Evolutionary conservation across 768 basidiomycete genomes (phyloP).

Genomic region (Trichaptum fuscoviolaceum): DNA sequence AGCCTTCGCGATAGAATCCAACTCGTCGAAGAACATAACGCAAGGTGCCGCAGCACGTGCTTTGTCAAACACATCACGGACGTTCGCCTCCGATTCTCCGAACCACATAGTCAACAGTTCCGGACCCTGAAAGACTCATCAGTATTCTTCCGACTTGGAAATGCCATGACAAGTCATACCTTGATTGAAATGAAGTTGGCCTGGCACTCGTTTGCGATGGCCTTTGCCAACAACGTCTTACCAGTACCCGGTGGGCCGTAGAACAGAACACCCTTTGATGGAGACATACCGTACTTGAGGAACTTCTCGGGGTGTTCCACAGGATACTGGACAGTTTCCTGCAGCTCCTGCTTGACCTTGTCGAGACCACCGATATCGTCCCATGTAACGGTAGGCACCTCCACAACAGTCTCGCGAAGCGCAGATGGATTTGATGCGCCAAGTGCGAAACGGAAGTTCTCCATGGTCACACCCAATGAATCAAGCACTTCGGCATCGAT

Average conservation of each 20-base stretch:
- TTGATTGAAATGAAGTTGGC: constrained; percentile 99
- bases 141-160: constrained; percentile 13
- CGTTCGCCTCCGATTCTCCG: constrained; percentile 99
- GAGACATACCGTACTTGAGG: constrained; percentile 99
- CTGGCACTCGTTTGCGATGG: constrained; percentile 98
- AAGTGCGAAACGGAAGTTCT: constrained; percentile 99
- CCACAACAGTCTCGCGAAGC: constrained; percentile 97
- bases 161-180: constrained; percentile 31
- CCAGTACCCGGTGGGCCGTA: constrained; percentile 99
- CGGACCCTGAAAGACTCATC: constrained; percentile 55
- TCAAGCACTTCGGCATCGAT: constrained; percentile 99
- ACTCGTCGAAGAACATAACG: constrained; percentile 99
- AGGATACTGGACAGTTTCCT: constrained; percentile 99
- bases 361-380: constrained; percentile 99
- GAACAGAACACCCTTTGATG: constrained; percentile 98
- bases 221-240: constrained; percentile 98
- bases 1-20: constrained; percentile 98
- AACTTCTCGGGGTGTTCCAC: constrained; percentile 99
- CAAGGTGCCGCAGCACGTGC: constrained; percentile 98
- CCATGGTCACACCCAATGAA: constrained; percentile 98
- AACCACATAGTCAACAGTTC: constrained; percentile 99
- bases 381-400: constrained; percentile 98
- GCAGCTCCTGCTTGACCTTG: constrained; percentile 98
- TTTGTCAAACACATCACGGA: constrained; percentile 99
- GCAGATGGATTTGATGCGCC: constrained; percentile 98